Evolutionary conservation across 1,139 yeast species (phyloP).

Genomic region (Diutina rugosa): DNA sequence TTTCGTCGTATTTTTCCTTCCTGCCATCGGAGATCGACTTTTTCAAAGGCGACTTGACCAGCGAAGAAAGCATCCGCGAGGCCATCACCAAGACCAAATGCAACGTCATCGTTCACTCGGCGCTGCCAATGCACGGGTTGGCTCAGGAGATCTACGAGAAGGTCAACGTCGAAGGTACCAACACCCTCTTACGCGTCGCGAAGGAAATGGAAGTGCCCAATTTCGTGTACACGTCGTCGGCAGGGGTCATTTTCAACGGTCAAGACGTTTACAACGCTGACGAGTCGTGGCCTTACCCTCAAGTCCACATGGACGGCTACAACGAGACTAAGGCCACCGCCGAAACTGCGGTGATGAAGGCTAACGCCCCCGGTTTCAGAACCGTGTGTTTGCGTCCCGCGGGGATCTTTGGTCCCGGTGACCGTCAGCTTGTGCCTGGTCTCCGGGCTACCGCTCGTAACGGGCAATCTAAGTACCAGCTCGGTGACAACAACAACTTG

Average conservation of each 20-base stretch:
- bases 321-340: constrained; percentile 93
- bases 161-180: constrained; percentile 87
- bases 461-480: constrained; percentile 85
- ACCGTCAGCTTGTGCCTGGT: constrained; percentile 92
- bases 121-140: constrained; percentile 90
- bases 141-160: constrained; percentile 69
- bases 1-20: constrained; percentile 67
- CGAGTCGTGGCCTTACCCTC: constrained; percentile 89
- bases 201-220: constrained; percentile 44
- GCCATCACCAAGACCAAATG: constrained; percentile 55
- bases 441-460: constrained; percentile 68
- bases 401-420: constrained; percentile 98
- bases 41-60: constrained; percentile 78
- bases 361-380: constrained; percentile 38
- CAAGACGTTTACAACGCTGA: constrained; percentile 83
- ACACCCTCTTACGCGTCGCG: constrained; percentile 57
- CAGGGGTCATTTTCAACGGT: constrained; percentile 95
- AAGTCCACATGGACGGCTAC: constrained; percentile 89
- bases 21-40: constrained; percentile 42
- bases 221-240: constrained; percentile 89
- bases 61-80: constrained; percentile 46
- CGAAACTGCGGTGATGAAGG: constrained; percentile 65
- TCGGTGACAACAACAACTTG: constrained; percentile 85
- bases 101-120: constrained; percentile 83
- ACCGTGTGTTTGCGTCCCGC: constrained; percentile 93